Evolutionary conservation across 352 stramenopile species (phyloP).

Genomic region (Phytophthora melonis): DNA sequence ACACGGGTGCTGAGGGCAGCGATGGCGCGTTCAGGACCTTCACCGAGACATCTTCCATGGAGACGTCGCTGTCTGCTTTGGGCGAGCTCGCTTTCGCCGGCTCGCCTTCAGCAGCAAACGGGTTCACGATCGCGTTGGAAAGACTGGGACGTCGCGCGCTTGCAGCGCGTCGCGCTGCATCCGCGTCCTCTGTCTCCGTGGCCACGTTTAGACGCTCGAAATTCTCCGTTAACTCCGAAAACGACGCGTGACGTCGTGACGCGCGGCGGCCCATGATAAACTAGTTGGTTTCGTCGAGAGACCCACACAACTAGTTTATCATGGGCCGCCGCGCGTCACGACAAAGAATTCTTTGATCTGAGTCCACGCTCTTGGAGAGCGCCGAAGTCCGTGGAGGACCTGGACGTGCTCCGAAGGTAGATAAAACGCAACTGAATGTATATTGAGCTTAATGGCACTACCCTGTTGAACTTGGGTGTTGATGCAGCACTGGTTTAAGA

Average conservation of each 20-base stretch:
- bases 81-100: neutral
- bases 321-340: no score
- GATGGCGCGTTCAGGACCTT: neutral
- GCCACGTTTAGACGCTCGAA: constrained; percentile 10
- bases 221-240: constrained; percentile 14
- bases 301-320: no score
- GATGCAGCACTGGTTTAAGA: no score
- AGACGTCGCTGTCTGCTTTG: neutral
- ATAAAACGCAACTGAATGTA: no score
- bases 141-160: neutral
- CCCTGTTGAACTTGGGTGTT: no score
- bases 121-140: neutral
- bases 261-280: neutral
- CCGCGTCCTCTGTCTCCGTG: constrained; percentile 8
- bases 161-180: neutral
- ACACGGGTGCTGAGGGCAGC: neutral
- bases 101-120: neutral
- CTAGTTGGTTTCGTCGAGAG: no score
- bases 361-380: no score
- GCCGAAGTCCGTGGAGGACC: no score
- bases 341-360: no score
- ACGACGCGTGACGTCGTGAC: constrained; percentile 1
- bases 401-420: no score
- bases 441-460: no score
- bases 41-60: neutral